A percentile compares a stretch with the other conserved stretches of the same genome.
Evolutionary conservation across 352 stramenopile species (phyloP).

Genomic region (Phytophthora macrochlamydospora): DNA sequence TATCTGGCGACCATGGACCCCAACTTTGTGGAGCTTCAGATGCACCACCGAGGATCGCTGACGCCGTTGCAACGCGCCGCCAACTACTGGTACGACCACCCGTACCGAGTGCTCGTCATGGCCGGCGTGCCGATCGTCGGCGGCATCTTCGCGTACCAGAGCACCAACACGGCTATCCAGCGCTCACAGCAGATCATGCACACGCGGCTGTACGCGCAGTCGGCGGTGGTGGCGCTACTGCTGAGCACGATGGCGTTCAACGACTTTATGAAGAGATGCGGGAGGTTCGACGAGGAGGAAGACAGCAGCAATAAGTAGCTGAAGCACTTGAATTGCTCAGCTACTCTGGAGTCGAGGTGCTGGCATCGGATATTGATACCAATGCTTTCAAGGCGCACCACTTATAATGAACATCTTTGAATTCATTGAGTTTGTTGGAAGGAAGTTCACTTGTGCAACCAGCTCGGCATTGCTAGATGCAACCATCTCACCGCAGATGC

Average conservation of each 20-base stretch:
- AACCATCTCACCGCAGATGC: too few relatives aligned
- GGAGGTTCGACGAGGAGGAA: slow-evolving; percentile 51
- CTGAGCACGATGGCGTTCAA: slow-evolving; percentile 74
- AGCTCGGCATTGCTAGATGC: too few relatives aligned
- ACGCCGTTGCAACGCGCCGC: slow-evolving; percentile 20
- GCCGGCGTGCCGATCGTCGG: slow-evolving; percentile 63
- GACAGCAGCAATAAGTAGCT: slow-evolving; percentile 5
- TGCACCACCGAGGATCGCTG: slow-evolving; percentile 30
- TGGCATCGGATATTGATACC: too few relatives aligned
- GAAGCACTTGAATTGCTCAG: neutral
- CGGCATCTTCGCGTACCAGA: slow-evolving; percentile 61
- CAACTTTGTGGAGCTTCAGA: slow-evolving; percentile 37
- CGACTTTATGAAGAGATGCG: slow-evolving; percentile 67
- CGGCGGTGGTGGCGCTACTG: slow-evolving; percentile 56
- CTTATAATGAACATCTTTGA: too few relatives aligned
- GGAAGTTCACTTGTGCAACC: too few relatives aligned
- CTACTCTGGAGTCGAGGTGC: too few relatives aligned
- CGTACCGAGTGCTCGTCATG: slow-evolving; percentile 51
- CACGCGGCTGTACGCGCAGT: slow-evolving; percentile 73
- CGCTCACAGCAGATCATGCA: slow-evolving; percentile 80
- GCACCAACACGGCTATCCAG: slow-evolving; percentile 58
- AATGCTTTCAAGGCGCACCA: too few relatives aligned
- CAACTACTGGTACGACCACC: slow-evolving; percentile 75
- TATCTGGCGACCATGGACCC: slow-evolving; percentile 61
- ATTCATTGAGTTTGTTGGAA: too few relatives aligned